These are phyloP conservation scores for Penicillium sp. DNA, from an alignment of 2,329 filamentous ascomycete species.

Conservation along the genomic window DNA sequence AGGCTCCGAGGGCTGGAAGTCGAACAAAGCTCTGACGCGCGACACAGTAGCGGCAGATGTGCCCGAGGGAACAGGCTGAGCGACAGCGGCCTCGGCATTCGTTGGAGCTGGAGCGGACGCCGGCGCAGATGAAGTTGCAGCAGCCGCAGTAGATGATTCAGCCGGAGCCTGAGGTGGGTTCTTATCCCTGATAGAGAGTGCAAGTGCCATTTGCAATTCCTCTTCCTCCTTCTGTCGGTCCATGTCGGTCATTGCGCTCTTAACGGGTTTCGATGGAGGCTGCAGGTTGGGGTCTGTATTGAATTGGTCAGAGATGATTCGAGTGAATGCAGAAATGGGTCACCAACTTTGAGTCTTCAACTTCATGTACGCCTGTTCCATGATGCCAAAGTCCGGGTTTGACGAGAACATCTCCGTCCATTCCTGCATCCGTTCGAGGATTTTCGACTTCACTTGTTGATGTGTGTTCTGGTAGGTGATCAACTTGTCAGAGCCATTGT, in stretches of 20 bases:
- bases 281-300: conserved; percentile 80
- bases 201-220: conserved; percentile 93
- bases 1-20: conserved; percentile 91
- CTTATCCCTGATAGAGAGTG: conserved; percentile 89
- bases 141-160: conserved; percentile 26
- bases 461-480: conserved; percentile 70
- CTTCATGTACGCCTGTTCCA: conserved; percentile 91
- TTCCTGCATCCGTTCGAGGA: conserved; percentile 91
- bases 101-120: conserved; percentile 36
- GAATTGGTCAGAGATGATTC: background rate
- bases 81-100: conserved; percentile 47
- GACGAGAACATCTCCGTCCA: conserved; percentile 94
- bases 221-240: conserved; percentile 96
- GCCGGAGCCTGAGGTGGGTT: conserved; percentile 34
- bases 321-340: too few relatives aligned
- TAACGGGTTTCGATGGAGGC: conserved; percentile 87
- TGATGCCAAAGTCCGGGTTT: conserved; percentile 91
- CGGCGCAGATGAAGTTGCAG: conserved; percentile 4
- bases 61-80: conserved; percentile 69
- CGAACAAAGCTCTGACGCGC: conserved; percentile 86
- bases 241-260: conserved; percentile 83
- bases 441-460: conserved; percentile 94
- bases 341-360: conserved; percentile 69
- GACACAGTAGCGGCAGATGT: conserved; percentile 97
- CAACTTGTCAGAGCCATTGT: background rate